Evolutionary conservation across 139 green algal species (phyloP).

Genomic region (Chlamydomonas urium): DNA sequence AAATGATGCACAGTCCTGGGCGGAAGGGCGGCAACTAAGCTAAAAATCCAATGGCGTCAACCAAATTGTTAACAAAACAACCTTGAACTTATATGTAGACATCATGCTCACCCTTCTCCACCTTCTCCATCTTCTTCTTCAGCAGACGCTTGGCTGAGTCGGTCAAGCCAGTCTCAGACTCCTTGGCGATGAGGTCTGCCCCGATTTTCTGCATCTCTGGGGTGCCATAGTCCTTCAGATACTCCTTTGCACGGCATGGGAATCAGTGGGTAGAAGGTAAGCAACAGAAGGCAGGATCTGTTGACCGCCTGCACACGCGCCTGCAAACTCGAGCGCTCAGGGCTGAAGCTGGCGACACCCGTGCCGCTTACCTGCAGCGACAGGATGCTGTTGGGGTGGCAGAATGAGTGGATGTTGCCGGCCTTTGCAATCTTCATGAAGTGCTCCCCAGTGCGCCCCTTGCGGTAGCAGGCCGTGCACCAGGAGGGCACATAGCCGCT

Average conservation of each 20-base stretch:
- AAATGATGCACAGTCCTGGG: too few relatives aligned
- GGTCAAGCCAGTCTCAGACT: slow-evolving; percentile 28
- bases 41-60: too few relatives aligned
- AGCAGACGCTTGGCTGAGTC: slow-evolving; percentile 43
- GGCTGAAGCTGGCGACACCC: too few relatives aligned
- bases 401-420: slow-evolving; percentile 77
- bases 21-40: too few relatives aligned
- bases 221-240: slow-evolving; percentile 62
- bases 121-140: slow-evolving; percentile 55
- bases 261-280: not conserved
- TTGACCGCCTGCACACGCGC: too few relatives aligned
- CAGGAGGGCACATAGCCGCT: slow-evolving; percentile 65
- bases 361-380: slow-evolving; percentile 48
- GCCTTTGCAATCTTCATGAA: slow-evolving; percentile 77
- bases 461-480: slow-evolving; percentile 75
- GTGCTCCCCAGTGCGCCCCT: slow-evolving; percentile 65
- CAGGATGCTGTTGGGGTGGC: slow-evolving; percentile 69
- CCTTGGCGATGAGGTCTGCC: slow-evolving; percentile 22
- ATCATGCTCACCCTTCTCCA: slow-evolving; percentile 58
- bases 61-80: too few relatives aligned
- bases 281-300: not conserved
- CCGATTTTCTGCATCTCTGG: slow-evolving; percentile 44
- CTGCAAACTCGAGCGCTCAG: too few relatives aligned
- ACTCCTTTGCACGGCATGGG: slow-evolving; percentile 49
- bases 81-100: slow-evolving; percentile 69